phyloP scores from a whole-genome alignment of 495 filamentous ascomycete species.

The Aspergillus ostianus region DNA sequence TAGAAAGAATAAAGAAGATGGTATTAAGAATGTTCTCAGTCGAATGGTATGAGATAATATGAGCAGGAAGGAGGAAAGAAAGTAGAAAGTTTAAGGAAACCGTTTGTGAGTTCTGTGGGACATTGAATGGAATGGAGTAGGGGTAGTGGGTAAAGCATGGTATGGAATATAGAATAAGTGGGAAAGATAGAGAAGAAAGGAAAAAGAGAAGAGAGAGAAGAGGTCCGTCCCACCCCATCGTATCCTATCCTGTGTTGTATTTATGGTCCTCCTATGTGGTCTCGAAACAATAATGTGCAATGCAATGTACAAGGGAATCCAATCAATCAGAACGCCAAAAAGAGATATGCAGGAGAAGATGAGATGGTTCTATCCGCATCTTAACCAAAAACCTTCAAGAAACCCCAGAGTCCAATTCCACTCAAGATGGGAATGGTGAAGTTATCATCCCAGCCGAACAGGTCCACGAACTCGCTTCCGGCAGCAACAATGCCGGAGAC shows the following conservation, averaged over 20 bases:
- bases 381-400: slow-evolving; percentile 84
- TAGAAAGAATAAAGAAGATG: neutral
- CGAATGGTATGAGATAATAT: neutral
- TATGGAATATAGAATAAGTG: neutral
- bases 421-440: slow-evolving; percentile 92
- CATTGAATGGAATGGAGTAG: neutral
- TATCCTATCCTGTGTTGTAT: neutral
- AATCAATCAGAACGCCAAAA: neutral
- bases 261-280: neutral
- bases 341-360: slow-evolving; percentile 5
- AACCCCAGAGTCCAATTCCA: slow-evolving; percentile 86
- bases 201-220: slow-evolving; percentile 13
- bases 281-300: neutral
- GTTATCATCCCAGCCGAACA: slow-evolving; percentile 95
- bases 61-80: neutral
- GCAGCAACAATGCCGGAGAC: slow-evolving; percentile 85
- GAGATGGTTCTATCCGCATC: slow-evolving; percentile 3
- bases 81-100: neutral
- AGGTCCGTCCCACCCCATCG: neutral
- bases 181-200: slow-evolving; percentile 11
- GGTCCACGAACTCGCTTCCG: slow-evolving; percentile 83
- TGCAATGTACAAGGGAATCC: neutral
- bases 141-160: neutral
- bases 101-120: neutral
- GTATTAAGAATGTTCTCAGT: neutral